Evolutionary conservation across 1,284 basidiomycete species (phyloP), one percentile per base, ranked within the genome.

Genomic region (Melampsora medusae): DNA sequence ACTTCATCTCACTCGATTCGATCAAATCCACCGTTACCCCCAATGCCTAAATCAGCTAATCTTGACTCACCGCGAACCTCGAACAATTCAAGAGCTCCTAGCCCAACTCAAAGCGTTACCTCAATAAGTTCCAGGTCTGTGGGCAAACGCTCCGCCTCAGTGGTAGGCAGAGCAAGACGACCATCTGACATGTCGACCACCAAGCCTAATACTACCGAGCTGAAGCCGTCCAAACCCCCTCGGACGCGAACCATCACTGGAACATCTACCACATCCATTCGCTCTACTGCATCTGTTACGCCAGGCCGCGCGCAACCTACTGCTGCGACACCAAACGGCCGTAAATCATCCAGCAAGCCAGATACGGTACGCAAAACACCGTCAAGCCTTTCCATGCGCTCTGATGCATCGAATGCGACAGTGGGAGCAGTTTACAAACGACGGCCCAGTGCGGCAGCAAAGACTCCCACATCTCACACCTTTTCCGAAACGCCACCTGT

Each of bases 311-410:
- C n/a, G n/a, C 19, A 28, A 33, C 1, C n/a, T 35, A 17, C 16
- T 1, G 7, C 35, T 3, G 7, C 64, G 9, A 48, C 64, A 19
- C 10, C 35, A 22, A 62, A 35, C 12, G 49, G 62, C n/a, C 71
- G 71, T 19, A 74, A 74, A 49, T 46, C 49, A 31, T 50, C 59
- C 38, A 65, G 48, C n/a, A 74, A 67, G 31, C 71, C 71, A 7
- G 61, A 50, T 16, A 49, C 46, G 12, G 49, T 74, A n/a, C 46
- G 53, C 17, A 74, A 74, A 31, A 67, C 65, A 19, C 71, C 71
- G 6, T 74, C 71, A 19, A 74, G n/a, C 19, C 35, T 74, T 2
- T 74, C 71, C 42, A 67, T 74, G n/a, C 62, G 64, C n/a, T 74
- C 62, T 33, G 50, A 74, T 22, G 42, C 65, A 5, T 74, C 71